Evolutionary conservation across 192 early-diverging fungal species (phyloP), one percentile per base, ranked within the genome.

Genomic region (Gonapodya sp.): DNA sequence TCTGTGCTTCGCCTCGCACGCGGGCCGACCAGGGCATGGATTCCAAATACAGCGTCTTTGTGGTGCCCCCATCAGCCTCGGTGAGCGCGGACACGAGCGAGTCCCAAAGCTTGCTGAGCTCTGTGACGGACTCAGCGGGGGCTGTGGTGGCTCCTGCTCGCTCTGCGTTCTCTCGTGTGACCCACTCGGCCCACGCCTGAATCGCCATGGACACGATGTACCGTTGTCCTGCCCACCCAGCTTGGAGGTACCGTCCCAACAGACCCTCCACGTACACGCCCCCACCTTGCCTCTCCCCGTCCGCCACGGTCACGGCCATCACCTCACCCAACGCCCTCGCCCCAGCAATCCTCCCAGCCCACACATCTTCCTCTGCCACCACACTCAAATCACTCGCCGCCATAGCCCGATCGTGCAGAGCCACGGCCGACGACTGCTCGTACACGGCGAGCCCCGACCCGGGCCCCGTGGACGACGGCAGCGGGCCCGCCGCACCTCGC

Each of bases 351-450:
- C 97, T 91, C 24, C 96, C 94, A 32, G 93, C 92, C 79, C 96
- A 87, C 33, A 99, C 89, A 32, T 91, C 89, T 18, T 94, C 93
- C 30, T 86, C 85, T 0, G 91, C 85, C 0, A 99, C 87, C 36
- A 99, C 83, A 0, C 93, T 93, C 73, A 97, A 84, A 83, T 99
- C 97, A 83, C 98, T 96, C 73, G 89, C 86, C 33, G 95, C 85
- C 96, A 99, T 98, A 24, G 94, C 94, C 36, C 89, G 85, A 82
- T 99, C 97, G 35, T 91, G 90, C 8, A 85, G 83, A n/a, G 87
- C 81, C 0, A 98, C 88, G 24, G 24, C 46, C 46, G 8, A 24
- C 46, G 8, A 64, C 46, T 64, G 46, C 46, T 64, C 46, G 8
- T 8, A 64, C 8, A 16, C 24, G 8, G 46, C 8, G 8, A 8